Evolutionary conservation across 2,329 filamentous ascomycete species (phyloP), one percentile per base, ranked within the genome.

Genomic region (Lachnum nothofagi): DNA sequence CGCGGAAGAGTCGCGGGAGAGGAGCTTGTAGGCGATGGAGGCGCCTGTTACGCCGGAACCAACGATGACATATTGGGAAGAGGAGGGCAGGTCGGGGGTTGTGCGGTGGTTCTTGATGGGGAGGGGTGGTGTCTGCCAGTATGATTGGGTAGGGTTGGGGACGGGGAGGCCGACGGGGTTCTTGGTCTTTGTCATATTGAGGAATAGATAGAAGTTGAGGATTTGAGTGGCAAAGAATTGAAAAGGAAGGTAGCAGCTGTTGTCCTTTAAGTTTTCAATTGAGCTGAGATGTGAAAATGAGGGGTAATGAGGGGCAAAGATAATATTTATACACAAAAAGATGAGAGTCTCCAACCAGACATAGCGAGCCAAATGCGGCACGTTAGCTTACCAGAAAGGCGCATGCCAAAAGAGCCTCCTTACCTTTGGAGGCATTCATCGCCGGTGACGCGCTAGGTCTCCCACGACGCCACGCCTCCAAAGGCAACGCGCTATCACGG

Each of bases 101-200:
- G 56, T 64, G 27, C 64, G 63, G 35, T 62, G 60, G 34, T 67
- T 51, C 33, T 64, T 59, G 25, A 63, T 59, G 5, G 51, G 52
- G 31, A 63, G 60, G 1, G 62, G 59, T 6, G 55, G 55, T 12
- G 58, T 48, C 22, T 65, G 65, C 64, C 65, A 68, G 47, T 68
- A 67, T 5, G 63, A 56, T 22, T 39, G 49, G 6, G 60, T 65
- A 1, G 64, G 60, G 41, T 66, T 60, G 1, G 59, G 52, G 19
- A 54, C 44, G 17, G 64, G 65, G 22, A 65, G 53, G 5, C 63
- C 59, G 16, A 51, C 38, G 7, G 48, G 45, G 44, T 38, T 24
- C 43, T 40, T 47, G 14, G 44, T 31, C 9, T 14, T 25, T 22
- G 35, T 49, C 48, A 46, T 46, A 16, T 31, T 43, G 29, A 20